phyloP scores from a whole-genome alignment of 176 grass and related monocot species.

The Melocanna baccifera region DNA sequence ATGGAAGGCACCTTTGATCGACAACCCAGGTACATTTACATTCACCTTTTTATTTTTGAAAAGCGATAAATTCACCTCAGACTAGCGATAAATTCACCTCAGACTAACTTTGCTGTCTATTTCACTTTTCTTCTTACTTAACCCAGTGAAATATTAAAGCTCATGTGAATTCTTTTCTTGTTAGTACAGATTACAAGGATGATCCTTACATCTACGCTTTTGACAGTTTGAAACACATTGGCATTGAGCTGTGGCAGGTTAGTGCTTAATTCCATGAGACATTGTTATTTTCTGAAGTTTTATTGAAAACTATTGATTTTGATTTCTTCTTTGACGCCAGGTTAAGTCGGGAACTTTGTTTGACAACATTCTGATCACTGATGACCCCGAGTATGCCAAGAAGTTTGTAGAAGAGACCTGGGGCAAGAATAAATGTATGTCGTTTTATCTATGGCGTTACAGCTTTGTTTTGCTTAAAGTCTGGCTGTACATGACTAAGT shows the following conservation, averaged over 20 bases:
- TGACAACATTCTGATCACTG: slow-evolving; percentile 59
- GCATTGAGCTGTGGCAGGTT: slow-evolving; percentile 81
- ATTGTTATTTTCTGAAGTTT: neutral
- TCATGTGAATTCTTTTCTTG: slow-evolving; percentile 3
- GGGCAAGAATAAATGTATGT: slow-evolving; percentile 65
- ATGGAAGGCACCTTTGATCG: slow-evolving; percentile 75
- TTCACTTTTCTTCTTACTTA: neutral
- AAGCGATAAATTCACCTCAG: no score
- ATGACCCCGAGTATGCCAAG: slow-evolving; percentile 66
- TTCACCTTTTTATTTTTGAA: neutral
- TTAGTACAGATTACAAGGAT: slow-evolving; percentile 58
- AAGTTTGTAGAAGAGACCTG: slow-evolving; percentile 64
- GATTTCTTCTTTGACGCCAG: neutral
- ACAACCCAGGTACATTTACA: slow-evolving; percentile 59
- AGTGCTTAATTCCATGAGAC: neutral
- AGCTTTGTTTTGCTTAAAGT: neutral
- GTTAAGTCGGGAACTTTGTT: slow-evolving; percentile 74
- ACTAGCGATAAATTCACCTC: neutral
- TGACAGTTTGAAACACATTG: slow-evolving; percentile 54
- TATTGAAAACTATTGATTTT: neutral
- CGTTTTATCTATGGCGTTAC: neutral
- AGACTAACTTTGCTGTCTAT: neutral
- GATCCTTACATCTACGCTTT: slow-evolving; percentile 62
- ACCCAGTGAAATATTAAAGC: neutral
- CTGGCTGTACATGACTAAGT: neutral